phyloP scores from a whole-genome alignment of 495 filamentous ascomycete species.

The Durotheca rogersii region DNA sequence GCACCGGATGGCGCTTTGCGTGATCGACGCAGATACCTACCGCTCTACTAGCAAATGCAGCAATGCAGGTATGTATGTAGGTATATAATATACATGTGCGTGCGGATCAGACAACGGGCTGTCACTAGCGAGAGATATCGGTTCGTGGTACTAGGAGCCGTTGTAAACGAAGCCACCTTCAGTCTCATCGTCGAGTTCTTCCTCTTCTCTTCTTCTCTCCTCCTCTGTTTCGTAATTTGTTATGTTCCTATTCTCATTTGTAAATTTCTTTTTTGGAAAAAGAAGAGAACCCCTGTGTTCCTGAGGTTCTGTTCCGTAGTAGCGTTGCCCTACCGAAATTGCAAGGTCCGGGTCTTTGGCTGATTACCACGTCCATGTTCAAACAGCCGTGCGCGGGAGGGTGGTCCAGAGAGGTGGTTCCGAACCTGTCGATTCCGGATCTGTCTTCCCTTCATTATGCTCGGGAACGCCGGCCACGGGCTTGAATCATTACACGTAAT shows the following conservation, averaged over 20 bases:
- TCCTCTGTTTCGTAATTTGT: neutral
- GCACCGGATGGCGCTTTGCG: too few species aligned
- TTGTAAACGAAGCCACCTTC: too few species aligned
- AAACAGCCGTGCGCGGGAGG: conserved; percentile 14
- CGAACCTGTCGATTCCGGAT: conserved; percentile 2
- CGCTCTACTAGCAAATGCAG: too few species aligned
- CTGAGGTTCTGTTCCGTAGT: neutral
- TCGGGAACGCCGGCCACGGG: neutral
- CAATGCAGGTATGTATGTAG: too few species aligned
- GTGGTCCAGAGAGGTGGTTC: neutral
- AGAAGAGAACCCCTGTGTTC: neutral
- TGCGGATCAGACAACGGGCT: too few species aligned
- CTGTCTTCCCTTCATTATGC: neutral
- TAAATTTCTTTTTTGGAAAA: neutral
- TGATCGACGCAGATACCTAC: too few species aligned
- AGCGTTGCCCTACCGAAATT: conserved; percentile 15
- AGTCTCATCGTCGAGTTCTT: too few species aligned
- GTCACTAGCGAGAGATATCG: too few species aligned
- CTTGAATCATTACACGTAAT: conserved; percentile 3
- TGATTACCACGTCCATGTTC: neutral
- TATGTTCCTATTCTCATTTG: too few species aligned
- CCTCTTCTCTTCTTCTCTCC: too few species aligned
- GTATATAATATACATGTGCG: too few species aligned
- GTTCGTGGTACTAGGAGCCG: too few species aligned
- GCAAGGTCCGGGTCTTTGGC: conserved; percentile 2